These are phyloP conservation scores for Dactylellina drechsleri DNA, from an alignment of 2,329 filamentous ascomycete genomes.

Conservation along the genomic window DNA sequence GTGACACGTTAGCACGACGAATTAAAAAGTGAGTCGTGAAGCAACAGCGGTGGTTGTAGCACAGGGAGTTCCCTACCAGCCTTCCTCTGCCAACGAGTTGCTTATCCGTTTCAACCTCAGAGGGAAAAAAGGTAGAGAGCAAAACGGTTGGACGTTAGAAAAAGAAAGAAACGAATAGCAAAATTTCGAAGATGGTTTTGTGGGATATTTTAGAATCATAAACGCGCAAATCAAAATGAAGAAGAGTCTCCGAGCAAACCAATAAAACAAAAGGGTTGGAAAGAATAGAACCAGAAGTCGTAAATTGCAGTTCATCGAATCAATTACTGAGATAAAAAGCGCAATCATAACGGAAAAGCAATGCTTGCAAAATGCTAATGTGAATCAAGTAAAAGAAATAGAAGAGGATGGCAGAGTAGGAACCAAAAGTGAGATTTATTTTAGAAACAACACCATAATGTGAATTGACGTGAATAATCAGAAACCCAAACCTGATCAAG, in stretches of 20 bases:
- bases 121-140: not conserved
- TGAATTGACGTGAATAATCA: constrained; percentile 31
- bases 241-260: constrained; percentile 5
- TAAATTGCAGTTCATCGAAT: constrained; percentile 18
- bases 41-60: not conserved
- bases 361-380: constrained; percentile 50
- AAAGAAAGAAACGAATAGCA: not conserved
- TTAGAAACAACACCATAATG: constrained; percentile 45
- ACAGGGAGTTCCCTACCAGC: not conserved
- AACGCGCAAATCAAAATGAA: constrained; percentile 6
- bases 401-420: constrained; percentile 15
- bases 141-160: not conserved
- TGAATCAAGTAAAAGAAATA: constrained; percentile 22
- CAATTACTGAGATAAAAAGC: constrained; percentile 22
- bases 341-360: constrained; percentile 40
- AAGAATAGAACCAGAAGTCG: not conserved
- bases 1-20: constrained; percentile 19
- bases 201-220: constrained; percentile 19
- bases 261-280: constrained; percentile 3
- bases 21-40: constrained; percentile 22
- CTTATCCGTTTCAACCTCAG: constrained; percentile 22
- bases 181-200: constrained; percentile 14
- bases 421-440: constrained; percentile 35
- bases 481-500: constrained; percentile 28
- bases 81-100: not conserved